phyloP scores from a whole-genome alignment of 2,329 filamentous ascomycete genomes.

The Stachybotrys chartarum region DNA sequence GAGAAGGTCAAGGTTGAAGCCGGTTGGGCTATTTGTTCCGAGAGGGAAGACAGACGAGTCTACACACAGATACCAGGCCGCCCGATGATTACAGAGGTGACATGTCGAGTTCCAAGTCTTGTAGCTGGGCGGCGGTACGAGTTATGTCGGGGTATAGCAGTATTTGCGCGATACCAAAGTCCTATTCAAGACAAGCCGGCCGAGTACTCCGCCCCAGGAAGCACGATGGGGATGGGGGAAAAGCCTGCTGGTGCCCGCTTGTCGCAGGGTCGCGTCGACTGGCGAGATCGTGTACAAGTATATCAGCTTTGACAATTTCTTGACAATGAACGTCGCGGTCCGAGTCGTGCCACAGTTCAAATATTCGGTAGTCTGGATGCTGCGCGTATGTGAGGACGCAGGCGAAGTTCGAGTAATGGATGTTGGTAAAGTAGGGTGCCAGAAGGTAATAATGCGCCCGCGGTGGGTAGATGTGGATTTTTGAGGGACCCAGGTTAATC shows the following conservation, averaged over 20 bases:
- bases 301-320: no score
- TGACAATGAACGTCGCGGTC: background rate
- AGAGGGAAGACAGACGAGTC: conserved; percentile 1
- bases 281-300: no score
- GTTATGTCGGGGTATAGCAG: background rate
- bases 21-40: background rate
- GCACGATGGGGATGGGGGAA: no score
- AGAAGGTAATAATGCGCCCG: background rate
- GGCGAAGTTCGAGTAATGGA: background rate
- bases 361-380: background rate
- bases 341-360: background rate
- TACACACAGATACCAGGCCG: conserved; percentile 3
- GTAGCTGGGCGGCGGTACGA: background rate
- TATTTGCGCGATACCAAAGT: background rate
- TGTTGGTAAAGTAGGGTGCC: background rate
- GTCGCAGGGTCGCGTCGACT: no score
- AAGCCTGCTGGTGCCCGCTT: no score
- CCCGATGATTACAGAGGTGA: conserved; percentile 9
- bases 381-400: background rate
- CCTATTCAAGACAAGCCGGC: background rate
- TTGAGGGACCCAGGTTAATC: no score
- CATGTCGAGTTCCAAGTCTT: conserved; percentile 9
- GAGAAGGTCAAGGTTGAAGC: background rate
- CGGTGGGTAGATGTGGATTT: background rate
- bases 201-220: no score